Conservation (phyloP, 2,329 filamentous ascomycete species). For the Penicillium sp. region DNA sequence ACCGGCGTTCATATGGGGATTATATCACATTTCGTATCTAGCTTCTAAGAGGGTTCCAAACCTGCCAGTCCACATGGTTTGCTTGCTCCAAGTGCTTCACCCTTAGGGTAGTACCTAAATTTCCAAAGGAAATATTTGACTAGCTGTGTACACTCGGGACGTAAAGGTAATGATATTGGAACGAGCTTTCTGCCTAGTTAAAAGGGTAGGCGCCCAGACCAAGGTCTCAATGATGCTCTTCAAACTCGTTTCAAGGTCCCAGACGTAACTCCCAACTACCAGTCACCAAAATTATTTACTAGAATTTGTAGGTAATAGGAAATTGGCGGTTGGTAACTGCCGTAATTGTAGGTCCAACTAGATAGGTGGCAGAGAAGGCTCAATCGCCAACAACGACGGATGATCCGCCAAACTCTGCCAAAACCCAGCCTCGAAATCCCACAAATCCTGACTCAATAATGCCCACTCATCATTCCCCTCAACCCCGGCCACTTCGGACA, state of each 20-base stretch:
- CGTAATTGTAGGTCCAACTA: not conserved
- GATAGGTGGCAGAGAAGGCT: conserved; percentile 19
- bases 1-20: conserved; percentile 10
- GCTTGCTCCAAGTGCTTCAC: not conserved
- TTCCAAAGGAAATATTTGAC: not conserved
- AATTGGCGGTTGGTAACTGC: too few species aligned
- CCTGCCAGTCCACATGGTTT: not conserved
- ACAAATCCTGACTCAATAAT: conserved; percentile 22
- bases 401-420: conserved; percentile 29
- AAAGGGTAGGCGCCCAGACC: too few species aligned
- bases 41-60: not conserved
- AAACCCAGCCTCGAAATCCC: conserved; percentile 29
- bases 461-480: conserved; percentile 23
- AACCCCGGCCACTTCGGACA: conserved; percentile 9
- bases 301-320: too few species aligned
- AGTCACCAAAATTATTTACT: too few species aligned
- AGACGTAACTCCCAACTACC: too few species aligned
- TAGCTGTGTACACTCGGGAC: too few species aligned
- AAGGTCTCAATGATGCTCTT: too few species aligned
- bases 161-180: too few species aligned
- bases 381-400: conserved; percentile 22
- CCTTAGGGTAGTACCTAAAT: not conserved
- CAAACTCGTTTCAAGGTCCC: too few species aligned
- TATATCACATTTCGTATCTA: conserved; percentile 8
- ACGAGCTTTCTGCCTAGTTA: too few species aligned